phyloP scores from a whole-genome alignment of 495 filamentous ascomycete species.

The Clavariopsis aquatica region DNA sequence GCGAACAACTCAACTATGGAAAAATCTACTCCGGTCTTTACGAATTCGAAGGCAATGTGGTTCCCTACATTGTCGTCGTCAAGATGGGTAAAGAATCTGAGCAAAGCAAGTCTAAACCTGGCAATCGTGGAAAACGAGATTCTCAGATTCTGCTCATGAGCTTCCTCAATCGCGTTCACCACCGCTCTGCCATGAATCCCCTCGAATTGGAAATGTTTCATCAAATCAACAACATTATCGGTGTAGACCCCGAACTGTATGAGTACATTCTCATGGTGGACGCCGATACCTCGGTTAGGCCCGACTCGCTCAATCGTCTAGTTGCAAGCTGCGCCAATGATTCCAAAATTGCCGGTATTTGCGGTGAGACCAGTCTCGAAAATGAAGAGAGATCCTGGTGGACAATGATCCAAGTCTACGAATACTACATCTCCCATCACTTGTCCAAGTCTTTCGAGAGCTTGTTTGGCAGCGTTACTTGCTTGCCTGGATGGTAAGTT shows the following conservation, averaged over 20 bases:
- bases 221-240: slow-evolving; percentile 98
- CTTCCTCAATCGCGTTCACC: slow-evolving; percentile 97
- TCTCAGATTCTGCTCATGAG: slow-evolving; percentile 82
- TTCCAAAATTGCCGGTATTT: slow-evolving; percentile 94
- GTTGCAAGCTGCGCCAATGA: slow-evolving; percentile 93
- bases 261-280: slow-evolving; percentile 98
- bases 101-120: slow-evolving; percentile 86
- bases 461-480: slow-evolving; percentile 92
- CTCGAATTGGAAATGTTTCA: slow-evolving; percentile 98
- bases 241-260: slow-evolving; percentile 94
- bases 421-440: slow-evolving; percentile 97
- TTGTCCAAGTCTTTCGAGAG: slow-evolving; percentile 93
- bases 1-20: slow-evolving; percentile 93
- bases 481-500: slow-evolving; percentile 96
- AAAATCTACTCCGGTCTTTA: slow-evolving; percentile 99
- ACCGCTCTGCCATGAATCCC: slow-evolving; percentile 88
- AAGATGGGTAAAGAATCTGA: slow-evolving; percentile 98
- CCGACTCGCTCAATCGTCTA: slow-evolving; percentile 88
- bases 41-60: slow-evolving; percentile 95
- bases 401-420: slow-evolving; percentile 99
- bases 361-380: slow-evolving; percentile 93
- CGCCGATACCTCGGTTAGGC: slow-evolving; percentile 91
- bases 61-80: slow-evolving; percentile 92
- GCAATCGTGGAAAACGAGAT: slow-evolving; percentile 97
- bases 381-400: slow-evolving; percentile 94